Evolutionary conservation across 2,329 filamentous ascomycete genomes (phyloP).

Genomic region (Colletotrichum orchidophilum): DNA sequence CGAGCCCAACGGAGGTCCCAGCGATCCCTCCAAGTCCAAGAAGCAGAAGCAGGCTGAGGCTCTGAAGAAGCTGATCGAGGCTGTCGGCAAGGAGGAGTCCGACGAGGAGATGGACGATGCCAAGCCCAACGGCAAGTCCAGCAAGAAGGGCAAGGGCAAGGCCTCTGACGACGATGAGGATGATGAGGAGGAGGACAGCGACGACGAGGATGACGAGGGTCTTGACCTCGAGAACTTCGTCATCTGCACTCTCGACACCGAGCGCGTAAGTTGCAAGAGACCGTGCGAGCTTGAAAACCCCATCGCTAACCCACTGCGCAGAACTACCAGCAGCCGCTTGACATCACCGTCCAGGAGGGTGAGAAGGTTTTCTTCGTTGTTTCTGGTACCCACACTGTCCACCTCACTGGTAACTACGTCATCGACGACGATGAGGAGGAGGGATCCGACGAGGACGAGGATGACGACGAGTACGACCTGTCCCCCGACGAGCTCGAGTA

Average conservation of each 20-base stretch:
- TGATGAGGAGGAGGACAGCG: conserved; percentile 60
- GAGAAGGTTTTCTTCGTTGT: conserved; percentile 95
- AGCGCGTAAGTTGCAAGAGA: conserved; percentile 71
- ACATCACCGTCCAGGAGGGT: conserved; percentile 89
- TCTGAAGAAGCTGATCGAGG: conserved; percentile 79
- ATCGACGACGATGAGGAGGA: conserved; percentile 73
- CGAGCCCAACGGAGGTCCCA: conserved; percentile 87
- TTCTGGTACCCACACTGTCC: conserved; percentile 87
- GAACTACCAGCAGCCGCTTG: conserved; percentile 94
- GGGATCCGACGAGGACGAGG: conserved; percentile 70
- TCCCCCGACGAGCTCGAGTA: conserved; percentile 83
- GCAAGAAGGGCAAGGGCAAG: conserved; percentile 77
- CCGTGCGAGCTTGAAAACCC: not conserved
- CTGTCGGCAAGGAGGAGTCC: conserved; percentile 65
- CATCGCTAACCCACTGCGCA: conserved; percentile 47
- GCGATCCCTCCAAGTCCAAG: conserved; percentile 89
- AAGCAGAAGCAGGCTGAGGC: conserved; percentile 83
- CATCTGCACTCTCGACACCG: conserved; percentile 93
- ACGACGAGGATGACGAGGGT: conserved; percentile 69
- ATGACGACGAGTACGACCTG: conserved; percentile 82
- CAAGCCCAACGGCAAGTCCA: conserved; percentile 67
- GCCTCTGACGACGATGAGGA: conserved; percentile 71
- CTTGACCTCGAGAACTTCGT: conserved; percentile 87
- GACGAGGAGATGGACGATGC: conserved; percentile 81
- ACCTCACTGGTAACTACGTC: conserved; percentile 96